phyloP scores from a whole-genome alignment of 495 filamentous ascomycete species.

The Thermochaetoides thermophila region DNA sequence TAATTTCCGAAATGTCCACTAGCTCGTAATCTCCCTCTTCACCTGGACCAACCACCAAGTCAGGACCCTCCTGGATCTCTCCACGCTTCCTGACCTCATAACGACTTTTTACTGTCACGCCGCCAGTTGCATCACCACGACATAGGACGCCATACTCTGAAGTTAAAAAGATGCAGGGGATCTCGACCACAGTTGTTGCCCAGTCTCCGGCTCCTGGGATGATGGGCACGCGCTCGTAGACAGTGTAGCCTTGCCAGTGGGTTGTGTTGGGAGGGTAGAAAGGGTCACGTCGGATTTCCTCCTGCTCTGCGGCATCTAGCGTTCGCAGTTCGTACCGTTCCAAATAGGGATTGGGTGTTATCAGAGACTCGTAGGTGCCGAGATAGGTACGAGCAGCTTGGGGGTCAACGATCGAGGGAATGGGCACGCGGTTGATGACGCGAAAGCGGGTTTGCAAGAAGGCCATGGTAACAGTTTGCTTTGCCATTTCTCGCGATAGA shows the following conservation, averaged over 20 bases:
- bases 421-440: slow-evolving; percentile 21
- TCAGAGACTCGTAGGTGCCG: slow-evolving; percentile 22
- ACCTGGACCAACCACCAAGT: slow-evolving; percentile 1
- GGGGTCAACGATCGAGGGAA: slow-evolving; percentile 17
- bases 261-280: slow-evolving; percentile 19
- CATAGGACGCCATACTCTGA: slow-evolving; percentile 19
- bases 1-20: slow-evolving; percentile 17
- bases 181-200: slow-evolving; percentile 15
- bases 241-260: slow-evolving; percentile 17
- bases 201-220: slow-evolving; percentile 20
- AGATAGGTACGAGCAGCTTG: slow-evolving; percentile 15
- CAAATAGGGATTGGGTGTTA: slow-evolving; percentile 21
- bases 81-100: slow-evolving; percentile 20
- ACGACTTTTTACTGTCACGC: slow-evolving; percentile 20
- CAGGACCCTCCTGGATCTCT: slow-evolving; percentile 6
- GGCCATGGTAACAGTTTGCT: too few species aligned
- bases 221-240: slow-evolving; percentile 24
- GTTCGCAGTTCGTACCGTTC: slow-evolving; percentile 14
- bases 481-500: too few species aligned
- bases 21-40: slow-evolving; percentile 19
- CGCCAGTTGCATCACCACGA: slow-evolving; percentile 15
- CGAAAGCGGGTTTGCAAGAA: too few species aligned
- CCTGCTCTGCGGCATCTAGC: slow-evolving; percentile 13
- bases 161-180: slow-evolving; percentile 22
- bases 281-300: slow-evolving; percentile 21